phyloP scores from a whole-genome alignment of 192 early-diverging fungal genomes.

The Backusella circina region DNA sequence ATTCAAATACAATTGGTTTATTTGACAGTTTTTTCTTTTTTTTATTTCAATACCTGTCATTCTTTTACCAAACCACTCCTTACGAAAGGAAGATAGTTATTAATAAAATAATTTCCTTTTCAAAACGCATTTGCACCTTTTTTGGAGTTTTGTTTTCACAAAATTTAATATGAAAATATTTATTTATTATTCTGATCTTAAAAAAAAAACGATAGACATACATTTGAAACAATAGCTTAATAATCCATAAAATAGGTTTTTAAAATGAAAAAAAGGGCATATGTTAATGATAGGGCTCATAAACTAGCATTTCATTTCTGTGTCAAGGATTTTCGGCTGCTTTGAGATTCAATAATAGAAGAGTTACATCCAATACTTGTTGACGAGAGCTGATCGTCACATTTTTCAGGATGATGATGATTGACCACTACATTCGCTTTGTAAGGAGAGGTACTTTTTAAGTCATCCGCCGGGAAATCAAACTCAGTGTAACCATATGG shows the following conservation, averaged over 20 bases:
- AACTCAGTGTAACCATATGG: not conserved
- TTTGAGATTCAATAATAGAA: slow-evolving; percentile 6
- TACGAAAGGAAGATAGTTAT: not conserved
- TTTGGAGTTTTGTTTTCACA: not conserved
- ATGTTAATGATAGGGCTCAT: not conserved
- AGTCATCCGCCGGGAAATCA: not conserved
- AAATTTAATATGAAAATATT: not conserved
- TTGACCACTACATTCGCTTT: not conserved
- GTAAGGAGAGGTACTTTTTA: not conserved
- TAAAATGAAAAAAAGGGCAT: not conserved
- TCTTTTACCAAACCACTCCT: not conserved
- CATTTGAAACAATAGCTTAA: not conserved
- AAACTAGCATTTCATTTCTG: not conserved
- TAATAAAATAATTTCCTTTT: slow-evolving; percentile 2
- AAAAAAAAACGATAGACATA: slow-evolving; percentile 2
- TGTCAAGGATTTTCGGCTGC: slow-evolving; percentile 1
- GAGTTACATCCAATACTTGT: not conserved
- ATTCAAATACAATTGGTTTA: not conserved
- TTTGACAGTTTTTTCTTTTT: not conserved
- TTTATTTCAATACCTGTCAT: not conserved
- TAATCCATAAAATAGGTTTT: not conserved
- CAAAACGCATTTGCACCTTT: slow-evolving; percentile 1
- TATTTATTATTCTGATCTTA: not conserved
- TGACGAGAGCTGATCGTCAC: not conserved
- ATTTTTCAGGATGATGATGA: not conserved